Conservation (phyloP, 768 basidiomycete genomes). For the Lanmaoa rubissima region DNA sequence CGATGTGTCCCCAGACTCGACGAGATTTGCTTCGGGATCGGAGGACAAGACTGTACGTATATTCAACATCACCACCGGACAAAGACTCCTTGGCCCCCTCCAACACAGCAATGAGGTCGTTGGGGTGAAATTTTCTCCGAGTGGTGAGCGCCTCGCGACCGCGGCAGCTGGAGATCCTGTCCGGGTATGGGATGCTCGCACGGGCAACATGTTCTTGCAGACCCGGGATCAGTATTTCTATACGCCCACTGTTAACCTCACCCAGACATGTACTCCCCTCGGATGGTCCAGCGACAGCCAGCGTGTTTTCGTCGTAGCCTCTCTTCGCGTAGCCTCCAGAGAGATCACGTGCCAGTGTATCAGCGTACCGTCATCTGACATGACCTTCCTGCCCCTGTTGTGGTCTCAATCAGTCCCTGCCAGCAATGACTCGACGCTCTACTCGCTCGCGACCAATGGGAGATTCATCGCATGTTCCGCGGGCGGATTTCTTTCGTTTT, state of each 20-base stretch:
- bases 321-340: too few species aligned
- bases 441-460: background rate
- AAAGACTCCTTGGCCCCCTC: background rate
- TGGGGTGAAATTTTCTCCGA: constrained; percentile 8
- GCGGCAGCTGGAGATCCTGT: background rate
- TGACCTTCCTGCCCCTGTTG: fast-evolving
- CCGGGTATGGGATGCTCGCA: constrained; percentile 3
- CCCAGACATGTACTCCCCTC: background rate
- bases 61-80: constrained; percentile 5
- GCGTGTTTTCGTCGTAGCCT: background rate
- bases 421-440: background rate
- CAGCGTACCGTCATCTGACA: background rate
- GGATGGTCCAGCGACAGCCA: background rate
- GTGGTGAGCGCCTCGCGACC: background rate
- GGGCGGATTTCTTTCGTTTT: background rate
- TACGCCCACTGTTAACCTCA: too few species aligned
- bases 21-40: constrained; percentile 6
- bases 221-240: background rate
- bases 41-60: constrained; percentile 6
- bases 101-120: background rate
- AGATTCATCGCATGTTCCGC: background rate
- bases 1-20: constrained; percentile 13
- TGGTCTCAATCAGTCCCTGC: background rate
- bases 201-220: background rate
- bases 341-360: too few species aligned